Percentiles rank a stretch among this genome's conserved stretches.
Conservation (phyloP, 345 rosid genomes). For the Eucalyptus brandiana region DNA sequence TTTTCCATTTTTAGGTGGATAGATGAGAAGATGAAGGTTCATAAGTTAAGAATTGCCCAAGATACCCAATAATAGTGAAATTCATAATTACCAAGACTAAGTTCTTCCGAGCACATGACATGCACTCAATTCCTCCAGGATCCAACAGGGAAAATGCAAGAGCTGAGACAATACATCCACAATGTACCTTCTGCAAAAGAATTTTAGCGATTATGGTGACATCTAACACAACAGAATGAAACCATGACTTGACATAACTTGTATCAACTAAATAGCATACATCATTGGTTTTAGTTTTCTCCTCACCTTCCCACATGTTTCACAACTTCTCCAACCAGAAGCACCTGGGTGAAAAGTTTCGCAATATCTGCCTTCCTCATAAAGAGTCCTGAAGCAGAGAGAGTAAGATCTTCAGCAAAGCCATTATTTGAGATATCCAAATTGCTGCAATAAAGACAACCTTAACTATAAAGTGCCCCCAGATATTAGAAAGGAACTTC, state of each 20-base stretch:
- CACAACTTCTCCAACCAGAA: constrained; percentile 90
- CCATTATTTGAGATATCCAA: neutral
- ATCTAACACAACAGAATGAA: neutral
- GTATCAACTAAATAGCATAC: neutral
- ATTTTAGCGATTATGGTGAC: neutral
- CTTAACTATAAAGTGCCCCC: neutral
- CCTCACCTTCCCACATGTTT: constrained; percentile 83
- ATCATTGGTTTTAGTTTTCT: neutral
- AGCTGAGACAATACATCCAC: constrained; percentile 86
- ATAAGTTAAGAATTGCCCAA: neutral
- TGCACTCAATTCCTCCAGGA: constrained; percentile 91
- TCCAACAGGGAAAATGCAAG: constrained; percentile 52
- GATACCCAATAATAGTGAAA: neutral
- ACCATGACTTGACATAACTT: neutral
- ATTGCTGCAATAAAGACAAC: neutral
- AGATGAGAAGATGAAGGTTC: neutral
- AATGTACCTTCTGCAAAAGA: constrained; percentile 65
- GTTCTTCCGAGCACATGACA: constrained; percentile 61
- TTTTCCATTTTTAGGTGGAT: neutral
- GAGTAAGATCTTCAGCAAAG: neutral
- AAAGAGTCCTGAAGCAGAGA: constrained; percentile 35
- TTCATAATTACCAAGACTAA: constrained; percentile 31
- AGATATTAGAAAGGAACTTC: neutral
- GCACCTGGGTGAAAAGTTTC: constrained; percentile 56
- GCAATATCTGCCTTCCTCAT: constrained; percentile 78